phyloP scores from a whole-genome alignment of 2,329 filamentous ascomycete species.

The Fusarium continuum region DNA sequence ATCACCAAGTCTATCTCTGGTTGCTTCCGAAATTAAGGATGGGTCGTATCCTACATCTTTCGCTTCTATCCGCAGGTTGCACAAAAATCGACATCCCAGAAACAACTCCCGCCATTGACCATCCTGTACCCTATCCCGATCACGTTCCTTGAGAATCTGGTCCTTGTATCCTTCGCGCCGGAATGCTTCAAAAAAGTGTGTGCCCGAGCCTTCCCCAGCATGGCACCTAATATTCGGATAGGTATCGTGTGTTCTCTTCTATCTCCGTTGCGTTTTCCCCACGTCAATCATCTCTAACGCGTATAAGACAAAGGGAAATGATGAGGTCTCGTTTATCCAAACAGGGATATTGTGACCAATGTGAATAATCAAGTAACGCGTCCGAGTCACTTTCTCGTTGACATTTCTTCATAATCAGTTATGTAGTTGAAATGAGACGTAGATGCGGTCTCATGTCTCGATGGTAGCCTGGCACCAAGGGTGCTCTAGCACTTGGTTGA shows the following conservation, averaged over 20 bases:
- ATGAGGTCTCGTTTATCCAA: conserved; percentile 30
- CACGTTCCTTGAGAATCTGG: neutral
- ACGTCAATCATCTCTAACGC: conserved; percentile 34
- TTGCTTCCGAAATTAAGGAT: conserved; percentile 13
- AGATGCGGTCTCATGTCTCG: conserved; percentile 3
- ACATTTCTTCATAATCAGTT: conserved; percentile 11
- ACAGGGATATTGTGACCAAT: conserved; percentile 40
- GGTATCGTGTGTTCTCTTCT: conserved; percentile 21
- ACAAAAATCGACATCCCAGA: conserved; percentile 13
- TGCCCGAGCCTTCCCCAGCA: conserved; percentile 2
- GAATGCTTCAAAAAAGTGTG: conserved; percentile 7
- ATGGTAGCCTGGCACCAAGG: conserved; percentile 70
- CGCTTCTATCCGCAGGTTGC: conserved; percentile 21
- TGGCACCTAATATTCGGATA: conserved; percentile 13
- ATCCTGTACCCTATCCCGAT: conserved; percentile 4
- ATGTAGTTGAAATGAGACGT: neutral
- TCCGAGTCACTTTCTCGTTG: conserved; percentile 11
- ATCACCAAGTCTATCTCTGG: conserved; percentile 17
- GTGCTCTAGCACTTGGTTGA: conserved; percentile 86
- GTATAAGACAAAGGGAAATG: conserved; percentile 19
- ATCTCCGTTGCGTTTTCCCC: conserved; percentile 21
- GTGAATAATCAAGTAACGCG: conserved; percentile 16
- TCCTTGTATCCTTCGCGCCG: conserved; percentile 19
- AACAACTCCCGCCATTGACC: conserved; percentile 26
- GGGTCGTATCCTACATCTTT: conserved; percentile 12